Evolutionary conservation across 495 filamentous ascomycete genomes (phyloP).

Genomic region (Penicillium turbatum): DNA sequence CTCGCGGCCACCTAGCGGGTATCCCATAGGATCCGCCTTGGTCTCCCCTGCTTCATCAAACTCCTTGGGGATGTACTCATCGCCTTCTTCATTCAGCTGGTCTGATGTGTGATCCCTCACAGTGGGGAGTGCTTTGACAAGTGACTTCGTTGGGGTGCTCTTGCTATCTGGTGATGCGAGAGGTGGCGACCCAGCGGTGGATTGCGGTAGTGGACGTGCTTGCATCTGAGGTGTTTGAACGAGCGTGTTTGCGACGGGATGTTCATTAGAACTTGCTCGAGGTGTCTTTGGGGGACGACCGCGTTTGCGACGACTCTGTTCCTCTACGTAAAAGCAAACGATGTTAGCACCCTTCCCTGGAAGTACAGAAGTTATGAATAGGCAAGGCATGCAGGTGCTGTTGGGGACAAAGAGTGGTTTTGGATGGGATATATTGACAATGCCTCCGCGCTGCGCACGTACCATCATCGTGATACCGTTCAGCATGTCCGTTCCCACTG

Average conservation of each 20-base stretch:
- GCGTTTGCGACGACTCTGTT: slow-evolving; percentile 79
- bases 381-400: background rate
- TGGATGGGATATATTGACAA: slow-evolving; percentile 3
- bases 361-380: background rate
- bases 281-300: slow-evolving; percentile 72
- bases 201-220: slow-evolving; percentile 61
- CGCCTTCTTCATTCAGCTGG: slow-evolving; percentile 84
- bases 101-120: slow-evolving; percentile 97
- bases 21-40: slow-evolving; percentile 82
- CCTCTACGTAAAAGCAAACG: slow-evolving; percentile 41
- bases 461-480: slow-evolving; percentile 77
- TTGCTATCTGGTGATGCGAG: slow-evolving; percentile 72
- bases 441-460: slow-evolving; percentile 46
- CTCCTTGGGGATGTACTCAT: slow-evolving; percentile 94
- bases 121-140: slow-evolving; percentile 91
- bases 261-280: slow-evolving; percentile 51
- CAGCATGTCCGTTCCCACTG: slow-evolving; percentile 56
- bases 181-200: slow-evolving; percentile 51
- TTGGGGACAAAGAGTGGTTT: background rate
- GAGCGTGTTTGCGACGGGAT: slow-evolving; percentile 46
- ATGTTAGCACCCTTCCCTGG: slow-evolving; percentile 11
- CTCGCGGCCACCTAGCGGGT: slow-evolving; percentile 74
- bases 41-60: slow-evolving; percentile 87
- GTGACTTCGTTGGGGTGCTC: slow-evolving; percentile 79
- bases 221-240: slow-evolving; percentile 79